Percentiles rank a stretch among this genome's conserved stretches.
Conservation (phyloP, 805 yeast species). For the Yarrowia sp. region DNA sequence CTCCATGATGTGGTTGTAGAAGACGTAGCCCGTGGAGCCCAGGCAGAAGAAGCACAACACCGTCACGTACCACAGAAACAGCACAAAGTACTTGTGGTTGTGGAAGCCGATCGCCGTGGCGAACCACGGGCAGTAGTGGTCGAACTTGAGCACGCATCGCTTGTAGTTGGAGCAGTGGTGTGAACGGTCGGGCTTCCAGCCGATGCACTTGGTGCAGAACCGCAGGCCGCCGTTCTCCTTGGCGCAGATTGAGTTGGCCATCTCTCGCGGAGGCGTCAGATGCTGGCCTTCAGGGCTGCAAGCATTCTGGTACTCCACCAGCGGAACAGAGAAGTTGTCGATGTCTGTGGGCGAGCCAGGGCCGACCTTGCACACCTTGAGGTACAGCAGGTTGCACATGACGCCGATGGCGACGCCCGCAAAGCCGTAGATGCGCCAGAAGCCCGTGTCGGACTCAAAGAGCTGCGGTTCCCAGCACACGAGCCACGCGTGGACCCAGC, state of each 20-base stretch:
- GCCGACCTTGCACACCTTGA: slow-evolving; percentile 5
- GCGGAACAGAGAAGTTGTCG: not conserved
- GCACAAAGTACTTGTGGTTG: slow-evolving; percentile 78
- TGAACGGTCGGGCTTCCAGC: slow-evolving; percentile 47
- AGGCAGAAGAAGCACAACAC: slow-evolving; percentile 47
- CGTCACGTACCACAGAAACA: slow-evolving; percentile 59
- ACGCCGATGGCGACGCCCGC: slow-evolving; percentile 3
- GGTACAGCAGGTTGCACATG: slow-evolving; percentile 8
- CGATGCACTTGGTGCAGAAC: slow-evolving; percentile 43
- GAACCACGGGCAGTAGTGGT: slow-evolving; percentile 85
- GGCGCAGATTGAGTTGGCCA: slow-evolving; percentile 32
- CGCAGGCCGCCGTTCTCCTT: slow-evolving; percentile 45
- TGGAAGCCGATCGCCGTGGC: slow-evolving; percentile 79
- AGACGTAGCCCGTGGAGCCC: slow-evolving; percentile 30
- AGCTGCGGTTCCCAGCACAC: slow-evolving; percentile 13
- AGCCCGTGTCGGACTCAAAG: not conserved
- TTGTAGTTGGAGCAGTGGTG: slow-evolving; percentile 46
- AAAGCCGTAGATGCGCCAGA: slow-evolving; percentile 8
- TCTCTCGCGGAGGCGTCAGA: slow-evolving; percentile 14
- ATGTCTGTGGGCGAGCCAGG: slow-evolving; percentile 17
- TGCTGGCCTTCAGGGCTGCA: not conserved
- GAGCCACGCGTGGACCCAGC: slow-evolving; percentile 27
- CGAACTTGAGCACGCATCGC: slow-evolving; percentile 52
- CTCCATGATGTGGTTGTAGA: slow-evolving; percentile 32
- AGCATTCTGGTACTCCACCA: slow-evolving; percentile 17